Evolutionary conservation across 495 filamentous ascomycete species (phyloP), one percentile per base, ranked within the genome.

Genomic region (Saxispiralis lemnorum): DNA sequence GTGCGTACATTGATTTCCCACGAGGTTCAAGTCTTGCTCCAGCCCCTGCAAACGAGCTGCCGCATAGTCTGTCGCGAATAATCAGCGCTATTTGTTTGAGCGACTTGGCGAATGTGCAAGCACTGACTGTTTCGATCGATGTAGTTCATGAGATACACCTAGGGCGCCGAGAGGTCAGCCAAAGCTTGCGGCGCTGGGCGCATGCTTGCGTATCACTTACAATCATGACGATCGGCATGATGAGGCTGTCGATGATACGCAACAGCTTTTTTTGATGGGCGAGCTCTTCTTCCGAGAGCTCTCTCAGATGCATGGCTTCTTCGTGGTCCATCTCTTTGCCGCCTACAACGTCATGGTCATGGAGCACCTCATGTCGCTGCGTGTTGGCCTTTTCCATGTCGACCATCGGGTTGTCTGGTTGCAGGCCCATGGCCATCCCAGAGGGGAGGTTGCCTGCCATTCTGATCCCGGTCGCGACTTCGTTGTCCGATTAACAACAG

Each of bases 211-310:
- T 33, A n/a, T 34, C 17, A 18, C 39, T 30, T 14, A 43, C 43
- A 35, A 71, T 40, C 39, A 74, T 71, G 0, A 73, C 63, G 52
- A 71, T 46, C 5, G 71, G 72, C 65, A 76, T 68, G 37, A 75
- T 66, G 41, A 70, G 44, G 4, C 57, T 37, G 46, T 75, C 71
- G 41, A 76, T 72, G 31, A 64, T 67, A 6, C 48, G 46, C 14
- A 60, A 57, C 44, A 75, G 51, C 45, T 66, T 62, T 48, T 61
- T 66, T 54, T 74, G 67, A 2, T 67, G 41, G 0, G 55, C 51
- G 39, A 61, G 55, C 48, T 72, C 67, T 21, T 70, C 67, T 7
- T 57, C 55, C 1, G 66, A 63, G 37, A 71, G 49, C 42, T 59
- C 34, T 7, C 59, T 54, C 20, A 64, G 41, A 19, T 64, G 61